Evolutionary conservation across 257 asterid species (phyloP), one percentile per base, ranked within the genome.

Genomic region (Ajuga chamaepitys): DNA sequence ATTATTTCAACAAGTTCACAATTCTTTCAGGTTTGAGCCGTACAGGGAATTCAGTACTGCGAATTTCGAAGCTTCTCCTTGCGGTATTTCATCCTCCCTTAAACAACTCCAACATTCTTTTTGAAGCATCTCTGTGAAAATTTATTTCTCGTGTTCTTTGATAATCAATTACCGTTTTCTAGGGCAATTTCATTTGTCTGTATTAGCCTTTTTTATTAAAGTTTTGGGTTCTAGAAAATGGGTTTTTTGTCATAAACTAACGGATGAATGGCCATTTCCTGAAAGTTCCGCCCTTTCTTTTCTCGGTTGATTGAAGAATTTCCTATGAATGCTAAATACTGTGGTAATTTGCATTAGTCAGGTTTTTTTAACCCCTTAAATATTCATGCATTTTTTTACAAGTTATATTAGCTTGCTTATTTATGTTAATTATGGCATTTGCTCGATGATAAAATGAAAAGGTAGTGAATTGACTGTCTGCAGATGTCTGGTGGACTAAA

Each of bases 401-500:
- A 11, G 16, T 30, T 30, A 0, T 11, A 26, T 18, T n/a, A n/a
- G n/a, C 20, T 42, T 9, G 56, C 16, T 58, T 37, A 16, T 55
- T 64, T 37, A 17, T 8, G 42, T 20, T 28, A 61, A 46, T 18
- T 12, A 38, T 38, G 34, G 14, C 55, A 22, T 35, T 61, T 46
- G 45, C 22, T 66, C 59, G 60, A 52, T 42, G 52, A 16, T 37
- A 13, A 46, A 55, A 21, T n/a, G 35, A 28, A 58, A 45, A 35
- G 10, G 20, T 50, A 25, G 7, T 64, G 41, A 35, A 42, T 62
- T 48, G 2, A 12, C 37, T 54, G 44, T 67, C 60, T 77, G 73
- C 71, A 91, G 95, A 88, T 88, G 95, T 83, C 95, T 54, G 67
- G 78, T 75, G 79, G 68, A 38, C 53, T 80, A 18, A 65, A 76